Conservation (phyloP, 371 early-diverging fungal species). For the Mortierella sp. region DNA sequence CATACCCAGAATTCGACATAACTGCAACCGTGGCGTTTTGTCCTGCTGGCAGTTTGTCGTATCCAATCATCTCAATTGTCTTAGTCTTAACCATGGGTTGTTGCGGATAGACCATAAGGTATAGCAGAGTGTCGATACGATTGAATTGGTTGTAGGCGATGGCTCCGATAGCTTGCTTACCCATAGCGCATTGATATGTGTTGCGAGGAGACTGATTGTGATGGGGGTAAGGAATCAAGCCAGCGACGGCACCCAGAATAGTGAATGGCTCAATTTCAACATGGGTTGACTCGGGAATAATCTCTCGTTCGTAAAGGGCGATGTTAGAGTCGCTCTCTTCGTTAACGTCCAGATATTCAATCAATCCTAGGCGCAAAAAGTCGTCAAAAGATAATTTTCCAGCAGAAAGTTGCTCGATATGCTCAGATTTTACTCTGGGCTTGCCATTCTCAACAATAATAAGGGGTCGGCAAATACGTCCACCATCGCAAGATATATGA, state of each 20-base stretch:
- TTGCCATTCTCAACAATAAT: slow-evolving; percentile 94
- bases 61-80: slow-evolving; percentile 98
- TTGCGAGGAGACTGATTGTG: slow-evolving; percentile 99
- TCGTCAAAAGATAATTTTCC: slow-evolving; percentile 89
- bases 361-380: slow-evolving; percentile 92
- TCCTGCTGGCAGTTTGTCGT: slow-evolving; percentile 98
- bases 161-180: slow-evolving; percentile 99
- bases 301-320: slow-evolving; percentile 90
- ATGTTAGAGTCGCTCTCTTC: slow-evolving; percentile 98
- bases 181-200: slow-evolving; percentile 18
- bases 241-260: slow-evolving; percentile 98
- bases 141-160: slow-evolving; percentile 97
- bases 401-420: slow-evolving; percentile 74
- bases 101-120: slow-evolving; percentile 98
- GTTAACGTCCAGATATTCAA: slow-evolving; percentile 99
- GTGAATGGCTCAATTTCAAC: slow-evolving; percentile 99
- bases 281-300: slow-evolving; percentile 92
- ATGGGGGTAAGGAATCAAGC: slow-evolving; percentile 99
- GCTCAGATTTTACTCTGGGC: slow-evolving; percentile 78
- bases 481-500: slow-evolving; percentile 97
- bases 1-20: slow-evolving; percentile 99
- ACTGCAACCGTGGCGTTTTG: slow-evolving; percentile 99
- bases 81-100: slow-evolving; percentile 99
- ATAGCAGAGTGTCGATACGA: slow-evolving; percentile 97
- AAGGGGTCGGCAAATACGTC: slow-evolving; percentile 98